Evolutionary conservation across 257 asterid genomes (phyloP).

Genomic region (Handroanthus guayacan): DNA sequence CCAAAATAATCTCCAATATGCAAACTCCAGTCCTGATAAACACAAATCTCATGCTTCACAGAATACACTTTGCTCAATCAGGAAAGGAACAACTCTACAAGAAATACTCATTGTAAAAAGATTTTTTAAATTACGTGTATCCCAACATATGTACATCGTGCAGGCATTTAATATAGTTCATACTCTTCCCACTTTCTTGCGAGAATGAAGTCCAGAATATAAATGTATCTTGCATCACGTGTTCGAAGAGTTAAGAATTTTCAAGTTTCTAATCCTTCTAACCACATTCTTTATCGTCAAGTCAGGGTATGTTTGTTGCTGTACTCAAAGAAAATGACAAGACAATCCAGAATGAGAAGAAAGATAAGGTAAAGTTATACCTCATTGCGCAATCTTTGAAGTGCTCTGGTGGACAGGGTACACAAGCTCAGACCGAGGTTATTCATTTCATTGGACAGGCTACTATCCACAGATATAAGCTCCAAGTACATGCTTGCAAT

Average conservation of each 20-base stretch:
- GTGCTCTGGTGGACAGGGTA: slow-evolving; percentile 65
- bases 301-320: not conserved
- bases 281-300: not conserved
- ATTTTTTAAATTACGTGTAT: not conserved
- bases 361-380: slow-evolving; percentile 21
- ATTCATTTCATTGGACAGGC: slow-evolving; percentile 64
- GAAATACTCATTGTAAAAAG: not conserved
- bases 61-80: not conserved
- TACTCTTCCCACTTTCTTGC: not conserved
- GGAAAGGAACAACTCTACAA: not conserved
- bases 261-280: not conserved
- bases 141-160: not conserved
- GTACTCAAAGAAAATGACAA: not conserved
- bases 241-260: not conserved
- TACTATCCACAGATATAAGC: slow-evolving; percentile 93
- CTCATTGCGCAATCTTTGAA: slow-evolving; percentile 63
- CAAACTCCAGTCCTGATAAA: not conserved
- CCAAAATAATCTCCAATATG: not conserved
- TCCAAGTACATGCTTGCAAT: slow-evolving; percentile 93
- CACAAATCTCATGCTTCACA: slow-evolving; percentile 13
- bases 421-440: slow-evolving; percentile 65
- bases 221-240: not conserved
- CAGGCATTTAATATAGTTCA: not conserved
- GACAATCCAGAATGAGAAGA: not conserved
- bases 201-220: slow-evolving; percentile 8